Conservation (phyloP, 495 filamentous ascomycete species). For the Trichoderma gamsii region DNA sequence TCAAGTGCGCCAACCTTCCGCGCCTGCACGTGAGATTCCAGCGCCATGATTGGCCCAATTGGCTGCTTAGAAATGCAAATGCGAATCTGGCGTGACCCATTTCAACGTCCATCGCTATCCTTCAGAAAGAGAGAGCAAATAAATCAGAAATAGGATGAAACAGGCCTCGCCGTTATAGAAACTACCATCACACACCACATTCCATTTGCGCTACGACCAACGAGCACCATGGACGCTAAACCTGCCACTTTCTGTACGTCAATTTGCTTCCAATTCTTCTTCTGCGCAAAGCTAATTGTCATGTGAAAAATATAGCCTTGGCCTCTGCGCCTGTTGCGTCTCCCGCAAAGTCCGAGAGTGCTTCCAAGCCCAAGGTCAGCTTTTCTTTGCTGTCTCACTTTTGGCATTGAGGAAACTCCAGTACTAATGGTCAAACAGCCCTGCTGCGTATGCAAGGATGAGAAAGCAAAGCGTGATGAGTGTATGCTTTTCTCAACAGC, state of each 20-base stretch:
- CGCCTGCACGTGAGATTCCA: conserved; percentile 1
- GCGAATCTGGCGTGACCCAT: conserved; percentile 5
- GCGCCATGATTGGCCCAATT: neutral
- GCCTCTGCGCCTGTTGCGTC: conserved; percentile 3
- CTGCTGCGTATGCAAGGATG: conserved; percentile 94
- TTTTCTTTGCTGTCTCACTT: neutral
- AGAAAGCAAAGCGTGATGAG: conserved; percentile 88
- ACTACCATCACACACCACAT: neutral
- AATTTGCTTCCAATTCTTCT: neutral
- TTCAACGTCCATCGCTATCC: neutral
- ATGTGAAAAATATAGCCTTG: neutral
- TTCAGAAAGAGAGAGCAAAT: neutral
- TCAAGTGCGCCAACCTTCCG: neutral
- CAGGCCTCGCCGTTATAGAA: neutral
- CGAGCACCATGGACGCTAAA: conserved; percentile 3
- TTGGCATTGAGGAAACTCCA: neutral
- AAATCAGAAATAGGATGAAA: neutral
- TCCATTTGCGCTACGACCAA: neutral
- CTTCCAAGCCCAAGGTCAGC: conserved; percentile 43
- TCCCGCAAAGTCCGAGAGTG: conserved; percentile 23
- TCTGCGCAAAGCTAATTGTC: neutral
- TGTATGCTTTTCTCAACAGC: conserved; percentile 94
- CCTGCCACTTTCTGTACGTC: conserved; percentile 8
- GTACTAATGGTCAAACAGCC: conserved; percentile 47
- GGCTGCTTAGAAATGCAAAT: conserved; percentile 6